phyloP scores from a whole-genome alignment of 2,329 filamentous ascomycete genomes.

The Monilinia aucupariae region DNA sequence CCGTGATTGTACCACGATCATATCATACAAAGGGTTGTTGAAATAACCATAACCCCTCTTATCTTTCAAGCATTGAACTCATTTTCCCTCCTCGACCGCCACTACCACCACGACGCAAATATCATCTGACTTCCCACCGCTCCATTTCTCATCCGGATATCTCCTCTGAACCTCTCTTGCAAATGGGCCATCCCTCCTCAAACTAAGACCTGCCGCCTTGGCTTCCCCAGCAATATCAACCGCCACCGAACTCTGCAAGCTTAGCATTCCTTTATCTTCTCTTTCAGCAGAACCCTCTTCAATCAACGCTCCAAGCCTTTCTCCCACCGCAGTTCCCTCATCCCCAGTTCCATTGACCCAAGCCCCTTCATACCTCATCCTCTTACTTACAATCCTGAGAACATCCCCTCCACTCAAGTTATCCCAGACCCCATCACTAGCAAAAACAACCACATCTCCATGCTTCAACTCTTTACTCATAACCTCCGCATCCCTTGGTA shows the following conservation, averaged over 20 bases:
- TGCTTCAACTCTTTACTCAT: slow-evolving; percentile 73
- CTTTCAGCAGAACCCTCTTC: slow-evolving; percentile 40
- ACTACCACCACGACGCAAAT: slow-evolving; percentile 82
- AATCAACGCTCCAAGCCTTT: slow-evolving; percentile 52
- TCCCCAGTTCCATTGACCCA: slow-evolving; percentile 59
- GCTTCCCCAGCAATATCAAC: slow-evolving; percentile 74
- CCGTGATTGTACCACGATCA: neutral
- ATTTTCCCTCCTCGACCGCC: slow-evolving; percentile 57
- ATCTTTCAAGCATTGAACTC: neutral
- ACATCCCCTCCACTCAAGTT: slow-evolving; percentile 91
- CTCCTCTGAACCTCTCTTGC: slow-evolving; percentile 88
- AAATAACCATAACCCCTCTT: neutral
- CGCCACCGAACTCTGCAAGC: slow-evolving; percentile 71
- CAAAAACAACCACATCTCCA: slow-evolving; percentile 89
- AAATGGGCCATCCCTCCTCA: slow-evolving; percentile 82
- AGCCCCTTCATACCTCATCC: slow-evolving; percentile 69
- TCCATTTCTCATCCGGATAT: slow-evolving; percentile 80
- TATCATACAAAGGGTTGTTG: neutral
- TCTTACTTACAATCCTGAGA: slow-evolving; percentile 68
- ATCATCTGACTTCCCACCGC: slow-evolving; percentile 91
- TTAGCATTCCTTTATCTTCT: slow-evolving; percentile 36
- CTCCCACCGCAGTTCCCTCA: slow-evolving; percentile 57
- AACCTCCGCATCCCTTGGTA: slow-evolving; percentile 77
- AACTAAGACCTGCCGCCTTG: slow-evolving; percentile 77
- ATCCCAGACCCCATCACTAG: slow-evolving; percentile 93